phyloP scores from a whole-genome alignment of 352 stramenopile species.

The Blastocystis sp. region DNA sequence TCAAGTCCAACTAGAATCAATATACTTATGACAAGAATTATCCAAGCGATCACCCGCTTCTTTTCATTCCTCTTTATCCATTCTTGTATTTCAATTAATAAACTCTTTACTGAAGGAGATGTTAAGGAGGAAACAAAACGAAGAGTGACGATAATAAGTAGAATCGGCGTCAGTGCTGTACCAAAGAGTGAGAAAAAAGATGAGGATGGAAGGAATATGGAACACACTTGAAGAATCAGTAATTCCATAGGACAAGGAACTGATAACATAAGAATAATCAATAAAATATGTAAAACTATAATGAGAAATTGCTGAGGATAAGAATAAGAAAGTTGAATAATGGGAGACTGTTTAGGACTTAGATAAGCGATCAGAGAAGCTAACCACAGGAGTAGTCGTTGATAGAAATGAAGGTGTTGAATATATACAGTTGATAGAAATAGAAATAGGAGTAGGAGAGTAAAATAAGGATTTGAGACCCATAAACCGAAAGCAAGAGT shows the following conservation, averaged over 20 bases:
- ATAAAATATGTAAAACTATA: neutral
- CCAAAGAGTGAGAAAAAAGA: neutral
- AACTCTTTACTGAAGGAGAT: neutral
- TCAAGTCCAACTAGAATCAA: too few species aligned
- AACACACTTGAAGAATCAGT: neutral
- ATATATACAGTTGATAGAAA: neutral
- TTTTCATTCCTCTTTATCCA: neutral
- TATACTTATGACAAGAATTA: neutral
- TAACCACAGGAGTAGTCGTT: neutral
- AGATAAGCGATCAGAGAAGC: neutral
- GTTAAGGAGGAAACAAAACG: neutral
- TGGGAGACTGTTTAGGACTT: neutral
- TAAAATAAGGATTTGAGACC: neutral
- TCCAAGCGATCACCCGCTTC: neutral
- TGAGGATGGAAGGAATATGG: neutral
- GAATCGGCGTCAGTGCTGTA: neutral
- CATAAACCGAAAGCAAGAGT: too few species aligned
- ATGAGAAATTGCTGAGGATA: neutral
- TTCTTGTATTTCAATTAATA: neutral
- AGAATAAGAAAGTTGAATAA: neutral
- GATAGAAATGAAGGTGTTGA: neutral
- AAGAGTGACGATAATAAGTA: neutral
- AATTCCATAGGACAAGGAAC: neutral
- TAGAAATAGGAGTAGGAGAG: neutral
- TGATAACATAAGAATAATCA: neutral